Conservation (phyloP, 768 basidiomycete species). For the Suillus cothurnatus region DNA sequence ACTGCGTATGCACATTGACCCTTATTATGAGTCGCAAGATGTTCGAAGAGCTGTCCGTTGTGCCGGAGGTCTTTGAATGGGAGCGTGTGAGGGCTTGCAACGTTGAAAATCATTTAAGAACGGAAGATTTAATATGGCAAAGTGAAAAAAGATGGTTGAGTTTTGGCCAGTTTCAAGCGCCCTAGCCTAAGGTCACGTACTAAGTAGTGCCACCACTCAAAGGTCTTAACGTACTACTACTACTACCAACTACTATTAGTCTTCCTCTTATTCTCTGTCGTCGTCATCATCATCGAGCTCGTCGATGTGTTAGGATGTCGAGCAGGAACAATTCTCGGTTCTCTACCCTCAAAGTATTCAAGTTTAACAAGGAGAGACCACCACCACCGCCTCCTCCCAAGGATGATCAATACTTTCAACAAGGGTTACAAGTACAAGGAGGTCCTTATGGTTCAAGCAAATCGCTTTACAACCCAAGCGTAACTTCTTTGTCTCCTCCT, state of each 20-base stretch:
- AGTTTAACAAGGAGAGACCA: conserved; percentile 35
- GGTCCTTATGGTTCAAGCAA: conserved; percentile 23
- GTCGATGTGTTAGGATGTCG: conserved; percentile 6
- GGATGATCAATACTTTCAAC: conserved; percentile 50
- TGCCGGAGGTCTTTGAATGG: too few species aligned
- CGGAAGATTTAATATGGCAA: background rate
- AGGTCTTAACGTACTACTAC: conserved; percentile 1
- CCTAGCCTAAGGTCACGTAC: background rate
- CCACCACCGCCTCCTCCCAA: conserved; percentile 70
- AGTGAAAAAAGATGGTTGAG: background rate
- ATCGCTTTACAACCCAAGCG: conserved; percentile 44
- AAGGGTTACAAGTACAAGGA: background rate
- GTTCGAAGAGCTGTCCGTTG: background rate
- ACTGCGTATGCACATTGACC: background rate
- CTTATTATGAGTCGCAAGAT: background rate
- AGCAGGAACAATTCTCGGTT: conserved; percentile 39
- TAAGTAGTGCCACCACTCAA: conserved; percentile 1
- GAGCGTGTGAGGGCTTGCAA: background rate
- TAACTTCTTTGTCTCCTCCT: conserved; percentile 46
- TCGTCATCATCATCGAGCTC: background rate
- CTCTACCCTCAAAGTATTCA: conserved; percentile 45
- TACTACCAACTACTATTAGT: background rate
- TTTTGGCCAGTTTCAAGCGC: conserved; percentile 3
- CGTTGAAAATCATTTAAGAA: background rate
- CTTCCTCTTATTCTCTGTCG: background rate